Conservation (phyloP, 2,329 filamentous ascomycete genomes). For the Teratosphaeria gauchensis region DNA sequence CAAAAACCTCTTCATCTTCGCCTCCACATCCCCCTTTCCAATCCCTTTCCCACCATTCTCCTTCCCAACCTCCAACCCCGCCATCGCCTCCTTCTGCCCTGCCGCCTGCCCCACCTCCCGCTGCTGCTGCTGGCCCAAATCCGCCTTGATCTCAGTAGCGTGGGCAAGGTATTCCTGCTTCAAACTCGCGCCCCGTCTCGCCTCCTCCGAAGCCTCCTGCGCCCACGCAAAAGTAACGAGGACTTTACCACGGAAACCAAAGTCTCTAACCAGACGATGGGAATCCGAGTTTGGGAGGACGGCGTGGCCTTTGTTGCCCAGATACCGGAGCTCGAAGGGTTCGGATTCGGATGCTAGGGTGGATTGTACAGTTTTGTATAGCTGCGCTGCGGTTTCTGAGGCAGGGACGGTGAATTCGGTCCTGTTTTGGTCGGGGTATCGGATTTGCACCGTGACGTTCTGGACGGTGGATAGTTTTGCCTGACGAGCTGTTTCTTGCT, state of each 20-base stretch:
- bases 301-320: slow-evolving; percentile 40
- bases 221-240: slow-evolving; percentile 71
- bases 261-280: slow-evolving; percentile 58
- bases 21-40: slow-evolving; percentile 27
- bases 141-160: slow-evolving; percentile 58
- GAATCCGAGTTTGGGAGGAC: slow-evolving; percentile 13
- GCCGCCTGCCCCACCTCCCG: slow-evolving; percentile 16
- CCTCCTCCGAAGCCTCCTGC: slow-evolving; percentile 47
- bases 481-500: slow-evolving; percentile 55
- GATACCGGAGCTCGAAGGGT: slow-evolving; percentile 64
- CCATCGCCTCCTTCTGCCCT: slow-evolving; percentile 18
- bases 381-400: slow-evolving; percentile 55
- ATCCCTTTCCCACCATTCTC: slow-evolving; percentile 21
- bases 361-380: slow-evolving; percentile 65
- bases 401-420: slow-evolving; percentile 63
- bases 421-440: slow-evolving; percentile 78
- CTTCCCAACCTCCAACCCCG: slow-evolving; percentile 17
- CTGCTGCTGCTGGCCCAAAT: slow-evolving; percentile 42
- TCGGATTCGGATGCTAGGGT: slow-evolving; percentile 54
- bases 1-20: slow-evolving; percentile 60
- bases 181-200: slow-evolving; percentile 50
- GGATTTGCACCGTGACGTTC: slow-evolving; percentile 65
- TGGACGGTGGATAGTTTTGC: slow-evolving; percentile 57
- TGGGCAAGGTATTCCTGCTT: slow-evolving; percentile 48
- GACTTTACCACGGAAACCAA: slow-evolving; percentile 61